A percentile compares a stretch with the other conserved stretches of the same genome.
These are phyloP conservation scores for Sporisorium exsertum DNA, from an alignment of 1,284 basidiomycete species.

Conservation along the genomic window DNA sequence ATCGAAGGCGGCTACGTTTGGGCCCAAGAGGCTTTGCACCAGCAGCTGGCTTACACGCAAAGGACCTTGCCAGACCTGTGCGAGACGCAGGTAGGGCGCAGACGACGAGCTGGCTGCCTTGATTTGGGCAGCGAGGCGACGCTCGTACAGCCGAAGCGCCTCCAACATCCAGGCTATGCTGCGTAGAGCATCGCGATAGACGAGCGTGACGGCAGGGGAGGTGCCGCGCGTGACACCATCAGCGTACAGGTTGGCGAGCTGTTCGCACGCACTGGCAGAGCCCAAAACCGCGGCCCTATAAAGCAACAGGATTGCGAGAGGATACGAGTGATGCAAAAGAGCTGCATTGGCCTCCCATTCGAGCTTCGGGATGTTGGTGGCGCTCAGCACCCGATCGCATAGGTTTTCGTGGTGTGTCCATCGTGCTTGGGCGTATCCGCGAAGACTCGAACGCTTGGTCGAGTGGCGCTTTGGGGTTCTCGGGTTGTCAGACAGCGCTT, in stretches of 20 bases:
- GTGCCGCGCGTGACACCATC: constrained; percentile 42
- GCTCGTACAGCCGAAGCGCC: constrained; percentile 27
- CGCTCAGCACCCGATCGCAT: constrained; percentile 30
- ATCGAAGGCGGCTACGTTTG: constrained; percentile 26
- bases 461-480: constrained; percentile 15
- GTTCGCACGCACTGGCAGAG: constrained; percentile 36
- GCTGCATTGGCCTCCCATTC: constrained; percentile 60
- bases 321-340: constrained; percentile 40
- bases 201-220: constrained; percentile 40
- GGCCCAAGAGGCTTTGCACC: constrained; percentile 4
- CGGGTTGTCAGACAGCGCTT: neutral
- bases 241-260: constrained; percentile 41
- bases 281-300: constrained; percentile 44
- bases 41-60: constrained; percentile 8
- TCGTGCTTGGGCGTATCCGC: constrained; percentile 44
- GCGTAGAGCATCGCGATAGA: constrained; percentile 47
- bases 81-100: constrained; percentile 12
- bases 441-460: constrained; percentile 28
- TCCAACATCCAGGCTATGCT: constrained; percentile 49
- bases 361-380: constrained; percentile 41
- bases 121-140: constrained; percentile 23
- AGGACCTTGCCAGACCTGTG: constrained; percentile 26
- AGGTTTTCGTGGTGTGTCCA: constrained; percentile 38
- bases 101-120: constrained; percentile 16
- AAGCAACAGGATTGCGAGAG: constrained; percentile 49